Evolutionary conservation across 352 stramenopile species (phyloP).

Genomic region (Phytophthora idaei): DNA sequence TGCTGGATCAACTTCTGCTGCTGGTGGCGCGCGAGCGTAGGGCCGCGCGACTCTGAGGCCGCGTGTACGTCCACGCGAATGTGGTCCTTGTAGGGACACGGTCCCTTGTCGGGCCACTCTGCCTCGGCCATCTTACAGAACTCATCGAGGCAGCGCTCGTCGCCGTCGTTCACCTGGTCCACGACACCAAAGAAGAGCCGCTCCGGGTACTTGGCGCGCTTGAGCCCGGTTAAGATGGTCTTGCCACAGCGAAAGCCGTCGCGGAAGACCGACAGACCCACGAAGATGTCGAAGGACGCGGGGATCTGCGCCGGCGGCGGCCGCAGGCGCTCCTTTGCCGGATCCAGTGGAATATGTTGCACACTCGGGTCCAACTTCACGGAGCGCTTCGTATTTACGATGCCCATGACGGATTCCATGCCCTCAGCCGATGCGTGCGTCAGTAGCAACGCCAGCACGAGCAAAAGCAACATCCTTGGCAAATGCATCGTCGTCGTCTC

Average conservation of each 20-base stretch:
- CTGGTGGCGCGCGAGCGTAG: slow-evolving; percentile 78
- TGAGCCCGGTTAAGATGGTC: slow-evolving; percentile 82
- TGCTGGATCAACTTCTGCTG: slow-evolving; percentile 79
- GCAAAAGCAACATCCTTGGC: slow-evolving; percentile 8
- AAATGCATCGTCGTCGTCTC: slow-evolving; percentile 20
- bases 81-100: slow-evolving; percentile 76
- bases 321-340: slow-evolving; percentile 41
- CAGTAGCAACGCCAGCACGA: slow-evolving; percentile 24
- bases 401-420: slow-evolving; percentile 51
- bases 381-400: slow-evolving; percentile 61
- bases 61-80: slow-evolving; percentile 70
- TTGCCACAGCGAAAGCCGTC: slow-evolving; percentile 82
- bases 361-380: slow-evolving; percentile 71
- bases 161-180: slow-evolving; percentile 78
- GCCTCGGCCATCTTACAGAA: slow-evolving; percentile 77
- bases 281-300: slow-evolving; percentile 62
- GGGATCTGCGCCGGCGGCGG: slow-evolving; percentile 65
- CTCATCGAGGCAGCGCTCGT: slow-evolving; percentile 74
- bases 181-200: slow-evolving; percentile 83
- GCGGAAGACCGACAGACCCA: slow-evolving; percentile 83
- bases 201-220: slow-evolving; percentile 69
- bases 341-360: slow-evolving; percentile 71
- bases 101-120: slow-evolving; percentile 65
- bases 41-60: slow-evolving; percentile 75
- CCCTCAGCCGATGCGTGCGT: slow-evolving; percentile 14